Conservation (phyloP, 2,329 filamentous ascomycete genomes). For the Diaporthe batatas region DNA sequence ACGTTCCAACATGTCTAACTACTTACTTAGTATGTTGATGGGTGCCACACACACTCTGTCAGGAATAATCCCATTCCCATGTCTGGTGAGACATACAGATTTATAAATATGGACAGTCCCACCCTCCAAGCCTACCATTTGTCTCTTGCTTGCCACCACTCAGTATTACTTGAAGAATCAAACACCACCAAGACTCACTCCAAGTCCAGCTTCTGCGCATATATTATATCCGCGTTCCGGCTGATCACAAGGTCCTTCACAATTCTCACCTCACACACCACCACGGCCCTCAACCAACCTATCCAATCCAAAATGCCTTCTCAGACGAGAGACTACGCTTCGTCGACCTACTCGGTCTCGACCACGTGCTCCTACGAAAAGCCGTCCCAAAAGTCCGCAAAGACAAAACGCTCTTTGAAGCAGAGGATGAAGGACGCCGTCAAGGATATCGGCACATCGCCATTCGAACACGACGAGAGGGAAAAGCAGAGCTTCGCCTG, state of each 20-base stretch:
- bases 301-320: conserved; percentile 37
- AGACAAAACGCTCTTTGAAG: conserved; percentile 38
- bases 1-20: not conserved
- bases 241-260: not conserved
- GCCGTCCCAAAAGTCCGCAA: conserved; percentile 39
- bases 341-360: conserved; percentile 51
- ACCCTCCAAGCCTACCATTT: not conserved
- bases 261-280: conserved; percentile 4
- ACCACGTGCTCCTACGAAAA: conserved; percentile 51
- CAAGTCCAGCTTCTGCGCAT: conserved; percentile 12
- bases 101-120: conserved; percentile 36
- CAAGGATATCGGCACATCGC: conserved; percentile 42
- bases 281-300: not conserved
- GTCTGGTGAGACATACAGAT: not conserved
- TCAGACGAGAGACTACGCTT: conserved; percentile 49
- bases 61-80: not conserved
- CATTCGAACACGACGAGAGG: conserved; percentile 38
- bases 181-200: not conserved
- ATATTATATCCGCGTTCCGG: not conserved
- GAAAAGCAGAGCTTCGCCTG: conserved; percentile 29
- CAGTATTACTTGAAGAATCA: not conserved
- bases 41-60: not conserved
- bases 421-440: conserved; percentile 39
- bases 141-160: conserved; percentile 23
- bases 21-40: not conserved